Evolutionary conservation across 371 early-diverging fungal species (phyloP).

Genomic region (Dichotomocladium elegans): DNA sequence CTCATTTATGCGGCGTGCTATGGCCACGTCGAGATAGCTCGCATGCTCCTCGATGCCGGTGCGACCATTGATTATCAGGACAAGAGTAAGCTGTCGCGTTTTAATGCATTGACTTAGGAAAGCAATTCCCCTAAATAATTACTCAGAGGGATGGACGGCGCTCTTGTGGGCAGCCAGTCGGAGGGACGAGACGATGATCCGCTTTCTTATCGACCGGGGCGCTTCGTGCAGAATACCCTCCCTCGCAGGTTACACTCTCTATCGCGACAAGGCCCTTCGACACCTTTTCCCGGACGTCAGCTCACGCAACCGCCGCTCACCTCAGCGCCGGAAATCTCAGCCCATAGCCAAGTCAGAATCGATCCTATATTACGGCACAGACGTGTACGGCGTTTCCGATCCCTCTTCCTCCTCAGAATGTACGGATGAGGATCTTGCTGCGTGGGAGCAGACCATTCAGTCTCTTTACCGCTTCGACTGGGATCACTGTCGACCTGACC

Average conservation of each 20-base stretch:
- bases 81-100: constrained; percentile 49
- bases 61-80: constrained; percentile 76
- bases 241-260: constrained; percentile 62
- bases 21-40: constrained; percentile 67
- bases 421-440: constrained; percentile 19
- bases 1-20: constrained; percentile 87
- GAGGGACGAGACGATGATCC: constrained; percentile 60
- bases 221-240: constrained; percentile 62
- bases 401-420: too few relatives aligned
- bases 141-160: constrained; percentile 86
- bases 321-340: constrained; percentile 10
- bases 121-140: background rate
- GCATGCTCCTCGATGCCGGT: constrained; percentile 63
- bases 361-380: constrained; percentile 5
- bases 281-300: too few relatives aligned
- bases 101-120: background rate
- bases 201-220: constrained; percentile 65
- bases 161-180: constrained; percentile 89
- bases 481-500: constrained; percentile 72
- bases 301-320: background rate
- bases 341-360: too few relatives aligned
- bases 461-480: constrained; percentile 60
- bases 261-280: too few relatives aligned
- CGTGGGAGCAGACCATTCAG: constrained; percentile 21
- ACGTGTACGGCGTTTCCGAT: background rate